Evolutionary conservation across 2,329 filamentous ascomycete species (phyloP), one percentile per base, ranked within the genome.

Genomic region (Monilinia laxa): DNA sequence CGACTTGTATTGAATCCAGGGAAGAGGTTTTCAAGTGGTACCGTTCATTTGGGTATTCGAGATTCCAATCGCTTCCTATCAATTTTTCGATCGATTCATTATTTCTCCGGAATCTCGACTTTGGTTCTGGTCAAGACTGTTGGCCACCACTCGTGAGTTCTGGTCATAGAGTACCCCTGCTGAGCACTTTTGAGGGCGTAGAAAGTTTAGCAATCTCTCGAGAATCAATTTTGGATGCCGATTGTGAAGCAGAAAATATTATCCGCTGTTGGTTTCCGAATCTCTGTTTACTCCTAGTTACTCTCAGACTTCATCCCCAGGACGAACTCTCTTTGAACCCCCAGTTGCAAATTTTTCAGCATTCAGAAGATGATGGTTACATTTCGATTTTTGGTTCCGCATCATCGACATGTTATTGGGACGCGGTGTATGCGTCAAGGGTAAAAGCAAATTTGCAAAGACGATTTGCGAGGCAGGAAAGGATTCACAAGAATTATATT

Each of bases 141-240:
- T 60, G 58, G 45, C 28, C 10, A 7, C 45, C 28, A 18, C 23
- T 14, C 10, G 9, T n/a, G 28, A 23, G 38, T 25, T 51, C n/a
- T 25, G 20, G 35, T 20, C n/a, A 49, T 18, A n/a, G 4, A 5
- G 25, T 51, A n/a, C 28, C n/a, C 49, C n/a, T 60, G 23, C 28
- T 35, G 58, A 23, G 28, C 4, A 60, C 38, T 16, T 60, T 60
- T 25, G 58, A 51, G 28, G 12, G 45, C n/a, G 58, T 60, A 25
- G 45, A 51, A 60, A 60, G 45, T 51, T 60, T 60, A 12, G 42
- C 51, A 40, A 51, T 60, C 49, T 51, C 57, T 51, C 57, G 45
- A 49, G n/a, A 47, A 60, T 60, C 57, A 16, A 49, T 60, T 49
- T 23, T 51, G 1, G n/a, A 14, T 25, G 58, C 45, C 23, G 28